Evolutionary conservation across 768 basidiomycete species (phyloP).

Genomic region (Mycena maculata): DNA sequence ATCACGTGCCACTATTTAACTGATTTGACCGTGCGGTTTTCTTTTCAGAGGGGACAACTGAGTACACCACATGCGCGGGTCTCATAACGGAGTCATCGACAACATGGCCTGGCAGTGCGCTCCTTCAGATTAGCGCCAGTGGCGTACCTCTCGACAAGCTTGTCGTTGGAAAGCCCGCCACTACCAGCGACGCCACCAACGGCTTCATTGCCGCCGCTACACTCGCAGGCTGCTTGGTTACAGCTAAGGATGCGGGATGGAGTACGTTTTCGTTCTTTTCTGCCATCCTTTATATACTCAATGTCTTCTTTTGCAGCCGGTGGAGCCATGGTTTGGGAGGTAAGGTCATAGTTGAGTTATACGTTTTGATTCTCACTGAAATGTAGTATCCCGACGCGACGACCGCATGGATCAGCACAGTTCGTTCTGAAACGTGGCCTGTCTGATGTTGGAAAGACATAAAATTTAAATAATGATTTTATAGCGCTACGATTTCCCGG

Average conservation of each 20-base stretch:
- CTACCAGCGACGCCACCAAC: slow-evolving; percentile 43
- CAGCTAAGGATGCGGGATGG: slow-evolving; percentile 23
- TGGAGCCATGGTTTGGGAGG: slow-evolving; percentile 37
- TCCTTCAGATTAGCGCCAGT: slow-evolving; percentile 55
- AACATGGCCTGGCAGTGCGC: slow-evolving; percentile 59
- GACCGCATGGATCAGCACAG: slow-evolving; percentile 41
- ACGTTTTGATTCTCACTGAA: not conserved
- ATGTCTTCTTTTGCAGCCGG: slow-evolving; percentile 8
- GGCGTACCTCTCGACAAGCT: slow-evolving; percentile 63
- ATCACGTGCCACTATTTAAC: no score
- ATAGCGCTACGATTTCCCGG: no score
- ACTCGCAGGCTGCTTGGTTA: slow-evolving; percentile 39
- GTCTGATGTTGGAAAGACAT: no score
- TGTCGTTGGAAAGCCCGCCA: slow-evolving; percentile 70
- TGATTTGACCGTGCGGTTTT: not conserved
- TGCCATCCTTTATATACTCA: not conserved
- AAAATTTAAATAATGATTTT: no score
- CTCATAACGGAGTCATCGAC: slow-evolving; percentile 64
- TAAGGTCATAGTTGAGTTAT: not conserved
- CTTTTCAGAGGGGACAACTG: slow-evolving; percentile 58
- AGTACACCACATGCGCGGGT: slow-evolving; percentile 72
- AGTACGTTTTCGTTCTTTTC: not conserved
- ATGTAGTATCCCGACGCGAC: slow-evolving; percentile 43
- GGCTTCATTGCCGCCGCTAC: slow-evolving; percentile 46
- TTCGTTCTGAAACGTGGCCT: slow-evolving; percentile 42